phyloP scores from a whole-genome alignment of 2,329 filamentous ascomycete genomes.

The Parafenestella ontariensis region DNA sequence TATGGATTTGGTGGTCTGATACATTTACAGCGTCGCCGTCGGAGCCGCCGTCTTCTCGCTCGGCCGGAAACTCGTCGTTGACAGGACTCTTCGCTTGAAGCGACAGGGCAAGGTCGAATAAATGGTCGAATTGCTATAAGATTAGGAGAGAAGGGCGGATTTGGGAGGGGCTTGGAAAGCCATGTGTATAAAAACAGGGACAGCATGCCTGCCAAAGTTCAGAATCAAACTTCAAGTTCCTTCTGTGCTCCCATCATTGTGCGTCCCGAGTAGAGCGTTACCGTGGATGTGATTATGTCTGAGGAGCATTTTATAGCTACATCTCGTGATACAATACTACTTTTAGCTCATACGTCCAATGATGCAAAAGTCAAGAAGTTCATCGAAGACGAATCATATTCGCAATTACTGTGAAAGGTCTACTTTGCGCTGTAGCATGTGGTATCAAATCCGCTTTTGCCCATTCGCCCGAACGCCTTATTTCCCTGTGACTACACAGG shows the following conservation, averaged over 20 bases:
- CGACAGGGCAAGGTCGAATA: constrained; percentile 63
- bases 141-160: constrained; percentile 8
- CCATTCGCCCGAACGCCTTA: constrained; percentile 31
- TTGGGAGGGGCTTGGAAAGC: constrained; percentile 19
- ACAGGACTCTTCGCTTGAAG: constrained; percentile 90
- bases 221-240: constrained; percentile 35
- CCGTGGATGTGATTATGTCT: too few relatives aligned
- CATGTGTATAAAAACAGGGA: constrained; percentile 35
- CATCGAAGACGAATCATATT: neutral
- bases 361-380: neutral
- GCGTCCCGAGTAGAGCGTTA: neutral
- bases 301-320: too few relatives aligned
- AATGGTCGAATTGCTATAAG: constrained; percentile 8
- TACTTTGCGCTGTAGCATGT: neutral
- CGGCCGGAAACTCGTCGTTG: constrained; percentile 79
- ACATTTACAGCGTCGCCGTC: constrained; percentile 65
- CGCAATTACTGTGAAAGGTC: neutral
- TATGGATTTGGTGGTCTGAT: constrained; percentile 29
- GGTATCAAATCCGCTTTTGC: constrained; percentile 8
- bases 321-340: neutral
- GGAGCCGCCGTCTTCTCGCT: constrained; percentile 82
- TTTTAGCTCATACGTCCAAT: neutral
- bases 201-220: constrained; percentile 17
- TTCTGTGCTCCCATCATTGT: constrained; percentile 25
- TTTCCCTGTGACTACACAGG: constrained; percentile 1